phyloP scores from a whole-genome alignment of 2,329 filamentous ascomycete species.

The Penicillium olsonii region DNA sequence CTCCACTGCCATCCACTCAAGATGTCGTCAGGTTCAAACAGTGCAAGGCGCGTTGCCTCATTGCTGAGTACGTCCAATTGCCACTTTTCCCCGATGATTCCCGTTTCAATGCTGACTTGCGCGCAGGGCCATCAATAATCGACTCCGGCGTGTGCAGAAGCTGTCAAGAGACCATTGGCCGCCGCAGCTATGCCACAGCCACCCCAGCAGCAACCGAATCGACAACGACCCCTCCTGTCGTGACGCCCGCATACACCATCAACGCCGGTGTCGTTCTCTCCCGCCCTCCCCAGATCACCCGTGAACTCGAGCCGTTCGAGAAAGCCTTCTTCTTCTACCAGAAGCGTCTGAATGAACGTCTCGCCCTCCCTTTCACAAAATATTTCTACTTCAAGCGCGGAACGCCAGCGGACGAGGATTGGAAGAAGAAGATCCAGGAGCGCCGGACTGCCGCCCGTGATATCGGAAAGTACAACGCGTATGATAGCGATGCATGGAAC shows the following conservation, averaged over 20 bases:
- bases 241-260: conserved; percentile 47
- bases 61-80: conserved; percentile 38
- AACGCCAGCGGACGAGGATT: conserved; percentile 81
- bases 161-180: conserved; percentile 44
- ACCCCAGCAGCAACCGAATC: conserved; percentile 40
- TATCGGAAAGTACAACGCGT: conserved; percentile 79
- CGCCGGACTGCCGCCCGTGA: conserved; percentile 79
- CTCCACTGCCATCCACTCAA: conserved; percentile 19
- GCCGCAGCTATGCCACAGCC: conserved; percentile 44
- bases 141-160: conserved; percentile 46
- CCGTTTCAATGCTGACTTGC: conserved; percentile 15
- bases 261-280: conserved; percentile 78
- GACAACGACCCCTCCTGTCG: conserved; percentile 28
- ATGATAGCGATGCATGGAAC: conserved; percentile 77
- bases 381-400: conserved; percentile 95
- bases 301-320: conserved; percentile 82
- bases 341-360: conserved; percentile 90
- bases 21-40: conserved; percentile 46
- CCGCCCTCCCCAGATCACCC: conserved; percentile 83
- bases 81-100: neutral
- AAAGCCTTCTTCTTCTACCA: conserved; percentile 96
- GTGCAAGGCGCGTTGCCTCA: conserved; percentile 42
- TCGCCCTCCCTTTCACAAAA: conserved; percentile 81
- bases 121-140: conserved; percentile 37
- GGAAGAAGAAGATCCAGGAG: conserved; percentile 80